Conservation (phyloP, 148 eudicot genomes). For the Fagopyrum homotropicum region DNA sequence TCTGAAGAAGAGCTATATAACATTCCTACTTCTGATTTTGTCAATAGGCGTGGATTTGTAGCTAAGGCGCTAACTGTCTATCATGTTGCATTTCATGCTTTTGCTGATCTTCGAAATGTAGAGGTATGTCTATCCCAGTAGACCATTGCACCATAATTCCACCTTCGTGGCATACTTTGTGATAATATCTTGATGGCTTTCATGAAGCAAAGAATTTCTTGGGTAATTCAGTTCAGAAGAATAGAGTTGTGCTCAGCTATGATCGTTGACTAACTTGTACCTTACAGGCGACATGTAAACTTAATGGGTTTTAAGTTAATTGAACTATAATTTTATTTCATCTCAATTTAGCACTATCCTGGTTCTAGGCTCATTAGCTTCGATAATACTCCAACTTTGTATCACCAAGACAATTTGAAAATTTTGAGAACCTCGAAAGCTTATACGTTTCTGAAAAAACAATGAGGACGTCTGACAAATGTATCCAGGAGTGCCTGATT, state of each 20-base stretch:
- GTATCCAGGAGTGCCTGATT: no score
- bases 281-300: neutral
- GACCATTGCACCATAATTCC: neutral
- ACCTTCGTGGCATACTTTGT: neutral
- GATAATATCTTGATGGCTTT: neutral
- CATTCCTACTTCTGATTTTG: conserved; percentile 66
- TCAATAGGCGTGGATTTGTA: conserved; percentile 60
- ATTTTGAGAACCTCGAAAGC: neutral
- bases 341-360: neutral
- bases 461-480: no score
- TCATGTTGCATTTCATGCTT: conserved; percentile 78
- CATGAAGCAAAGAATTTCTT: neutral
- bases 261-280: neutral
- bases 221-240: neutral
- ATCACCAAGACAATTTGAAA: no score
- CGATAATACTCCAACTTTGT: neutral
- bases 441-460: no score
- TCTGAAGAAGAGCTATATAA: conserved; percentile 71
- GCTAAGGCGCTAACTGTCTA: conserved; percentile 59
- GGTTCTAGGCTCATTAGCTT: neutral
- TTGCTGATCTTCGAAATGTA: conserved; percentile 62
- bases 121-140: conserved; percentile 39
- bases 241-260: neutral
- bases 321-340: no score
- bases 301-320: neutral